Evolutionary conservation across 1,284 basidiomycete genomes (phyloP), one percentile per base, ranked within the genome.

Genomic region (Cystobasidium pallidum): DNA sequence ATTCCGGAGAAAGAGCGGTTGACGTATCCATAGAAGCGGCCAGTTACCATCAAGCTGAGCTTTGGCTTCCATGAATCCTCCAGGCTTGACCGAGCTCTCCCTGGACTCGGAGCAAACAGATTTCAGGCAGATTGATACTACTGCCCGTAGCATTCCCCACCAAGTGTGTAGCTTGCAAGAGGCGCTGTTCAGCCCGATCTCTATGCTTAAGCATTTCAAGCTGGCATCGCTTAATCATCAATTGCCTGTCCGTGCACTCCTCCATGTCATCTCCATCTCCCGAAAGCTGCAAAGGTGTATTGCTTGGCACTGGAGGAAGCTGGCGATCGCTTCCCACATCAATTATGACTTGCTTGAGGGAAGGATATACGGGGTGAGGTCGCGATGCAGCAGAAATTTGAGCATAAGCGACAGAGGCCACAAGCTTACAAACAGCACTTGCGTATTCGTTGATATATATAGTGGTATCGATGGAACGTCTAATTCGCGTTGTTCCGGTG

Each of bases 371-470:
- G 15, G 45, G 28, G 34, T 64, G 47, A 36, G 24, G 26, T 28
- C 39, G 24, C 24, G 34, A 41, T 15, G 26, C 21, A 1, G 62
- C 62, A 8, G 39, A 26, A 1, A 34, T 28, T 52, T 64, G 34
- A 51, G 45, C 62, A 24, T 41, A 64, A 24, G 47, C 62, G 6
- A 51, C n/a, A 21, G 62, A 47, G 2, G 47, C 21, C 11, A 28
- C 17, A 24, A 51, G 19, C 62, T 49, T 64, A 8, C 45, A 24
- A 8, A 64, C 32, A 24, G 62, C 62, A 34, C 10, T 28, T 15
- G 45, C 62, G 34, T 64, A 64, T 51, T 64, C 62, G 6, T 47
- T 28, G 34, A 64, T 64, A 21, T 64, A 64, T 15, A 64, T 52
- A 2, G 34, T 36, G 19, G 62, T 64, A 32, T 64, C 62, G n/a